Base-by-base conservation (phyloP, 176 grass and related monocot species). In the Carex cristatella region DNA sequence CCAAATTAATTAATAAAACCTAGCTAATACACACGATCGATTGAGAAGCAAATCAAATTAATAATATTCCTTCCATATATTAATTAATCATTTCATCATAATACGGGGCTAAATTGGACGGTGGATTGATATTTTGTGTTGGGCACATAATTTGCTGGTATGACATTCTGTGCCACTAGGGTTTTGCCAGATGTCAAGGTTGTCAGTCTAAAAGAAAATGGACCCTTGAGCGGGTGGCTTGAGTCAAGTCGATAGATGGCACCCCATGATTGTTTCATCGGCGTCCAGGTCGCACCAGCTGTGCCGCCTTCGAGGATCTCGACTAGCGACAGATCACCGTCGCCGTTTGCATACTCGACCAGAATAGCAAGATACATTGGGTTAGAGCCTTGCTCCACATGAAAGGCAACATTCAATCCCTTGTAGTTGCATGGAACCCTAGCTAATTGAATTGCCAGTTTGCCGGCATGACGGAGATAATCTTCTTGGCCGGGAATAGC, bases 321-420 rank as follows among this genome's bases (percentile, higher is more conserved):
- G 23, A 97, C 94, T 71, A 86, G 86, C 2, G 91, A 78, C 32
- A 97, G 90, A 85, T 97, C 94, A 86, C 94, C 94, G 88, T 97
- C 92, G 67, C 92, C 94, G 82, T 92, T 89, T 83, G 94, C 94
- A 88, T 94, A 94, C 94, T 94, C 92, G 1, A 97, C 90, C 13
- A 97, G 81, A 62, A 97, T 64, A 4, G 94, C 87, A 11, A 94
- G 80, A 79, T 94, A 94, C 7, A 94, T 86, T 3, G 92, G 89
- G 87, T 87, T 97, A 0, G 92, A 97, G 65, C 65, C 83, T 57
- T 90, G 46, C 81, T 97, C 87, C 57, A 97, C 94, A 64, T 89
- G 90, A 84, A 97, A 97, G 1, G 90, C 85, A 49, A 97, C 84
- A 86, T 92, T 94, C 0, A 94, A 85, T 3, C 94, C 94, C 0